Evolutionary conservation across 352 stramenopile genomes (phyloP), one percentile per base, ranked within the genome.

Genomic region (Globisporangium polare): DNA sequence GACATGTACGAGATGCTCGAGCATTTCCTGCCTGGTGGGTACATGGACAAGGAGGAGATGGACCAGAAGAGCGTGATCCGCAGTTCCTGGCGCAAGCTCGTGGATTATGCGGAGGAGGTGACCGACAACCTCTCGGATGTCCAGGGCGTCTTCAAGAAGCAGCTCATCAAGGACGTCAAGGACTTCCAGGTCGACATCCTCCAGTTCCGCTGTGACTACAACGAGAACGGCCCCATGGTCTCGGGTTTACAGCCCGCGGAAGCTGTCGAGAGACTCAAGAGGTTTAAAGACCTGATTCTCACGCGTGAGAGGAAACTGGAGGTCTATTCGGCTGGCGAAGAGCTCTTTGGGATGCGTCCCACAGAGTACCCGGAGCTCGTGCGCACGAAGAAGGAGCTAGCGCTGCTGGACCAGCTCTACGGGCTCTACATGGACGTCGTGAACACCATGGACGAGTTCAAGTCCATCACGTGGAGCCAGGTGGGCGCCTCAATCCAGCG

Each of bases 1-100:
- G 88, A 96, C 64, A 96, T 96, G 88, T 96, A 96, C 62, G 71
- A 87, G 4, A 94, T 96, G 88, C 78, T 96, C 7, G 88, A 96
- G 60, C 83, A 94, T 45, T 96, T 89, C 50, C 58, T 96, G 1
- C 88, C 88, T 18, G 88, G 80, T 22, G 88, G 88, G 8, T 86
- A 90, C 62, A 91, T 95, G 70, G 83, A 96, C 61, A 89, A 90
- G 47, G 83, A 92, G 47, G 89, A 97, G 66, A 94, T 97, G 68
- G 88, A 97, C 49, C 83, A 97, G 60, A 97, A 97, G 65, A 94
- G 77, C 50, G 75, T 96, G 1, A 68, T 97, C 26, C 82, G 86
- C 5, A 78, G 77, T 22, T 79, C 75, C 15, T 98, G 92, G 91
- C 74, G 79, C 6, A 95, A 92, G 53, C 77, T 97, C 9, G 82